Evolutionary conservation across 2,329 filamentous ascomycete species (phyloP), one percentile per base, ranked within the genome.

Genomic region (Cordyceps fumosorosea): DNA sequence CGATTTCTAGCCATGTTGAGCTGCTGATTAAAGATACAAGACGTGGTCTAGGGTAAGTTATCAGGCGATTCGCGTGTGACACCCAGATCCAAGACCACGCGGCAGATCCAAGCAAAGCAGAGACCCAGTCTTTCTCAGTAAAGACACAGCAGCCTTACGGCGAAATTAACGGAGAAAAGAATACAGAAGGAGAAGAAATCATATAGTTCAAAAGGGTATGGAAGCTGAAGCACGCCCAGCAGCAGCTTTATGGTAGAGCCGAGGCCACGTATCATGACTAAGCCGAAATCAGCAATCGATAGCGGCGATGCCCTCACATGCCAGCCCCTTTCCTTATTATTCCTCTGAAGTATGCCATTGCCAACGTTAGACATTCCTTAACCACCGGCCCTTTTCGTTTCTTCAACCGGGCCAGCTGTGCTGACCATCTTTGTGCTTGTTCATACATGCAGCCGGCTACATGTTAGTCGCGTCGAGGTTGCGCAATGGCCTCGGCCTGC

Each of bases 401-500:
- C 52, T 50, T 26, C 16, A 42, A n/a, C 14, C 34, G 44, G 59
- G 52, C 48, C 59, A 62, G 59, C 52, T 62, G 59, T 48, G 59
- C 59, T 62, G 59, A 48, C 52, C 51, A 44, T 24, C 20, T 51
- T 42, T 44, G 20, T 42, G 45, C 52, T 16, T 24, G 34, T 32
- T 44, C 12, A 51, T 70, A 73, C 65, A 76, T 76, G 75, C 71
- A 67, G 67, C 68, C 65, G 70, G 66, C 75, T 79, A 78, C 77
- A 85, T 84, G 81, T 79, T 75, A 72, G 76, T 78, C 70, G 80
- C 77, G 73, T 75, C 76, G 69, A 72, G 80, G 69, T 78, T 85
- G 71, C 81, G 83, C 78, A 78, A 81, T 79, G 81, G 75, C 73
- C 75, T 85, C 73, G 78, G 81, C 70, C 69, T 85, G 56, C 63